phyloP scores from a whole-genome alignment of 2,329 filamentous ascomycete genomes.

The Epichloe coenophiala region DNA sequence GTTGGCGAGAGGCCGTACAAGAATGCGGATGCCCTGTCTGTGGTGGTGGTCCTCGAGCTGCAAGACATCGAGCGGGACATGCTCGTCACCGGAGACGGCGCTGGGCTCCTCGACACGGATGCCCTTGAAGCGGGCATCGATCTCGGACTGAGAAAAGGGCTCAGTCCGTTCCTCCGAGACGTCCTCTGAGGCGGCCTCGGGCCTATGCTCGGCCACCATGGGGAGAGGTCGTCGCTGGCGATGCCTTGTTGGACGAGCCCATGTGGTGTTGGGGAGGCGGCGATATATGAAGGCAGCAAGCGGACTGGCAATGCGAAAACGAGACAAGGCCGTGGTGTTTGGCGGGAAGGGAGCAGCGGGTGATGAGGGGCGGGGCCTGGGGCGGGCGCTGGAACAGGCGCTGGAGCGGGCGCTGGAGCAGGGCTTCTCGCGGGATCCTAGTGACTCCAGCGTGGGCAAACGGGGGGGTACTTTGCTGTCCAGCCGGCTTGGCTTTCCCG shows the following conservation, averaged over 20 bases:
- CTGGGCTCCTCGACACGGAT: slow-evolving; percentile 31
- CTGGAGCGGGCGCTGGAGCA: background rate
- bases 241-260: slow-evolving; percentile 3
- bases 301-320: background rate
- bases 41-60: slow-evolving; percentile 38
- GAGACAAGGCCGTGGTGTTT: background rate
- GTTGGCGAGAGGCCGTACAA: slow-evolving; percentile 40
- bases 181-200: slow-evolving; percentile 23
- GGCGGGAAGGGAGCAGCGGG: slow-evolving; percentile 1
- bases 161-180: slow-evolving; percentile 41
- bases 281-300: slow-evolving; percentile 2
- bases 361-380: background rate
- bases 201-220: slow-evolving; percentile 33
- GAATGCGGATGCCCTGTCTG: slow-evolving; percentile 41
- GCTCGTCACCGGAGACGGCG: slow-evolving; percentile 23
- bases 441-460: background rate
- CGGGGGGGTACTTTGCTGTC: background rate
- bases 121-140: slow-evolving; percentile 33
- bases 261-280: slow-evolving; percentile 2
- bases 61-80: slow-evolving; percentile 40
- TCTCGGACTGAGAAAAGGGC: slow-evolving; percentile 43
- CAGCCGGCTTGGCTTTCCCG: background rate
- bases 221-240: slow-evolving; percentile 1
- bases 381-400: too few species aligned
- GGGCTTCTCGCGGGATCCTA: background rate